These are phyloP conservation scores for Colletotrichum sp. DNA, from an alignment of 2,329 filamentous ascomycete species.

Conservation along the genomic window DNA sequence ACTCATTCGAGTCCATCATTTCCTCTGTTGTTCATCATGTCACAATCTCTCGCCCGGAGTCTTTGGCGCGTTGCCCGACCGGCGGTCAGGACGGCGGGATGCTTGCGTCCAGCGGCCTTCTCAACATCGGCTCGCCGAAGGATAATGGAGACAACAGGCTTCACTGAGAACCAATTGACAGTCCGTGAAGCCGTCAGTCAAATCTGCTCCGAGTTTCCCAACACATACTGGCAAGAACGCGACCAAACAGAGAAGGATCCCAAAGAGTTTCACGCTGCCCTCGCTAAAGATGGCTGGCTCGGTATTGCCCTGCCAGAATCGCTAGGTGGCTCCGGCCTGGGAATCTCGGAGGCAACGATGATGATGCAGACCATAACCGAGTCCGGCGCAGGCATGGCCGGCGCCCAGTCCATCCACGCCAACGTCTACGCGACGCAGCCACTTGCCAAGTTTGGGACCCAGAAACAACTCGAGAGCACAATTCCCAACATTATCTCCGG, in stretches of 20 bases:
- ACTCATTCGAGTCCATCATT: background rate
- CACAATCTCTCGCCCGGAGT: background rate
- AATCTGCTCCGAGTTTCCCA: conserved; percentile 73
- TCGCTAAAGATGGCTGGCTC: conserved; percentile 80
- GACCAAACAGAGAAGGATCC: conserved; percentile 76
- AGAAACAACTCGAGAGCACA: conserved; percentile 65
- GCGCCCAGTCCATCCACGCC: conserved; percentile 66
- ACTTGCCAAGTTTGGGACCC: conserved; percentile 73
- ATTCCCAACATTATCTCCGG: conserved; percentile 76
- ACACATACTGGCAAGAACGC: conserved; percentile 77
- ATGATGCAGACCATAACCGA: conserved; percentile 86
- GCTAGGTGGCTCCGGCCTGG: conserved; percentile 76
- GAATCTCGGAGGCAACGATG: conserved; percentile 82
- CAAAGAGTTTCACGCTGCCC: conserved; percentile 74
- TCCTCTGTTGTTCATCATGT: background rate
- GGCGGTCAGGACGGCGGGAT: background rate
- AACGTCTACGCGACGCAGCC: conserved; percentile 80
- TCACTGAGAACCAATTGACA: conserved; percentile 74
- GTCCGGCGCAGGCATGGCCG: conserved; percentile 80
- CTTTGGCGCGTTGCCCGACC: background rate
- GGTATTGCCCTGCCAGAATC: conserved; percentile 80
- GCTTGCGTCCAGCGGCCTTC: conserved; percentile 28
- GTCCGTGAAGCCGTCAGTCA: conserved; percentile 74
- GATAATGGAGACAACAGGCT: conserved; percentile 76
- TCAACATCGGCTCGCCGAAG: conserved; percentile 35